phyloP scores from a whole-genome alignment of 2,329 filamentous ascomycete genomes.

The Allantophomopsis cytisporea region DNA sequence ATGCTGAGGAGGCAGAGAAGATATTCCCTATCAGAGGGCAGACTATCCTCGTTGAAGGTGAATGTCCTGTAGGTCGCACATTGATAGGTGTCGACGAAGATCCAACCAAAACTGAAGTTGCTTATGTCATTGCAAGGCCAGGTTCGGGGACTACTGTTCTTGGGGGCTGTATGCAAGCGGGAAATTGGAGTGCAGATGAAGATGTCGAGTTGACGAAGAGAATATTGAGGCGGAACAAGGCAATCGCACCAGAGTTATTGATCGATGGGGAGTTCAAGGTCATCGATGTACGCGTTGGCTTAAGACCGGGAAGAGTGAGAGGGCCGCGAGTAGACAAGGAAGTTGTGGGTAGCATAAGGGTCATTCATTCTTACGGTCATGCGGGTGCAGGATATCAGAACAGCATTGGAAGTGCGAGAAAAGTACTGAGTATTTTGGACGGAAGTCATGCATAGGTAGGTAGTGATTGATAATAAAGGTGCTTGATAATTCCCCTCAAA shows the following conservation, averaged over 20 bases:
- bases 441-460: background rate
- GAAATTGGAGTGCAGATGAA: constrained; percentile 18
- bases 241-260: constrained; percentile 16
- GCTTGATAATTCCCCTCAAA: too few relatives aligned
- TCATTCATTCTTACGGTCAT: constrained; percentile 33
- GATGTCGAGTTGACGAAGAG: constrained; percentile 18
- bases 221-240: constrained; percentile 19
- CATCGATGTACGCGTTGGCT: constrained; percentile 24
- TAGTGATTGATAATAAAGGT: too few relatives aligned
- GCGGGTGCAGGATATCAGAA: constrained; percentile 26
- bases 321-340: constrained; percentile 28
- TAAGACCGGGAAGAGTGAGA: constrained; percentile 27
- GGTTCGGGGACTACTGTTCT: constrained; percentile 25
- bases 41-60: constrained; percentile 28
- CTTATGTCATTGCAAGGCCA: constrained; percentile 27
- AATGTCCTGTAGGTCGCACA: constrained; percentile 18
- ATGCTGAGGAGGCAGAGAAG: constrained; percentile 11
- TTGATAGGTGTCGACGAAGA: constrained; percentile 13
- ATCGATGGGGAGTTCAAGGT: constrained; percentile 27
- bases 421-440: constrained; percentile 7
- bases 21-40: constrained; percentile 29
- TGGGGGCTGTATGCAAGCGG: constrained; percentile 27
- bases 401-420: constrained; percentile 14
- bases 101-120: constrained; percentile 5
- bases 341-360: constrained; percentile 13